A percentile compares a stretch with the other conserved stretches of the same genome.
Evolutionary conservation across 441 rosid species (phyloP).

Genomic region (Iberis amara): DNA sequence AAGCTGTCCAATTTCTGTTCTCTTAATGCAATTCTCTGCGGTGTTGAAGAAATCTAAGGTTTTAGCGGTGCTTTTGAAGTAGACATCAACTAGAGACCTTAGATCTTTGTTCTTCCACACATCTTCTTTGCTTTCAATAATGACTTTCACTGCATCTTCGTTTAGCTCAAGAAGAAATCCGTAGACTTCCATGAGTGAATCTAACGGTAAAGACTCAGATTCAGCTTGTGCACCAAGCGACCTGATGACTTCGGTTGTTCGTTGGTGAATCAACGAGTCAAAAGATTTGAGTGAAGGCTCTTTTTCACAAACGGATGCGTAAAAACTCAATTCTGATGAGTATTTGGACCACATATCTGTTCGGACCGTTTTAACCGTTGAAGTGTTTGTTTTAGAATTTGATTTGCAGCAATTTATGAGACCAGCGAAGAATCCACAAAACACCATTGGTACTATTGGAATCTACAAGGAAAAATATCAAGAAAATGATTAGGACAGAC

Average conservation of each 20-base stretch:
- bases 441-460: no score
- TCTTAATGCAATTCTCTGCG: slow-evolving; percentile 18
- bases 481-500: no score
- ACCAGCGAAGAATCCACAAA: no score
- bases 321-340: slow-evolving; percentile 21
- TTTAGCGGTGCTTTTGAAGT: slow-evolving; percentile 14
- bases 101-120: slow-evolving; percentile 21
- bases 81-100: slow-evolving; percentile 13
- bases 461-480: no score
- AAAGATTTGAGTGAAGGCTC: slow-evolving; percentile 21
- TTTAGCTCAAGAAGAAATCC: slow-evolving; percentile 16
- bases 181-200: slow-evolving; percentile 23
- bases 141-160: slow-evolving; percentile 2
- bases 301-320: slow-evolving; percentile 19
- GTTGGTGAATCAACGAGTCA: slow-evolving; percentile 13
- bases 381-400: no score
- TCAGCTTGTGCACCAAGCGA: slow-evolving; percentile 11
- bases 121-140: slow-evolving; percentile 17
- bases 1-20: neutral
- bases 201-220: slow-evolving; percentile 1
- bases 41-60: slow-evolving; percentile 24
- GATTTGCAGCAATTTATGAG: no score
- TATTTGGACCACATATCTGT: slow-evolving; percentile 21
- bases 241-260: slow-evolving; percentile 16
- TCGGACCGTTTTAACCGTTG: no score